Conservation (phyloP, 768 basidiomycete genomes). For the Pisolithus sp. region DNA sequence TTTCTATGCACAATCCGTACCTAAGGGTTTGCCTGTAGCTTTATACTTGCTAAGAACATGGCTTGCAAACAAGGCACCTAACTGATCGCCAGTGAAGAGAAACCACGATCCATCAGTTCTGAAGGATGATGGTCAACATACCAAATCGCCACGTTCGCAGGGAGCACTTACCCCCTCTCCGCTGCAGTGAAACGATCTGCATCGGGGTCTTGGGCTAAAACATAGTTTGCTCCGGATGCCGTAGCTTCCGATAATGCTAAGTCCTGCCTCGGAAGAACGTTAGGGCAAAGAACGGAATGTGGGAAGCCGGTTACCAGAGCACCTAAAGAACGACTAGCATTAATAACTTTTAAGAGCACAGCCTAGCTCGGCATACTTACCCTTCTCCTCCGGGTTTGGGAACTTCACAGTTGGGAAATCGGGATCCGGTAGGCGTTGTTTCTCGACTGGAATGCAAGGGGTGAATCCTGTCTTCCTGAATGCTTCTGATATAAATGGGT, state of each 20-base stretch:
- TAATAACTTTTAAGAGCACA: neutral
- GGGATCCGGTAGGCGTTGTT: slow-evolving; percentile 72
- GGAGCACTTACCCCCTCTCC: slow-evolving; percentile 46
- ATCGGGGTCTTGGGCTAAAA: slow-evolving; percentile 88
- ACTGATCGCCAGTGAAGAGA: slow-evolving; percentile 78
- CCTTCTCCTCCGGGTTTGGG: slow-evolving; percentile 90
- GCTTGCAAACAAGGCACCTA: slow-evolving; percentile 56
- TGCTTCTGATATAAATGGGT: slow-evolving; percentile 51
- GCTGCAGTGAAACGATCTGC: slow-evolving; percentile 79
- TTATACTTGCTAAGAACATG: slow-evolving; percentile 40
- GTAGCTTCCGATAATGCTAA: slow-evolving; percentile 63
- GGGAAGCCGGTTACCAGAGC: slow-evolving; percentile 36
- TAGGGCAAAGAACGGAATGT: neutral
- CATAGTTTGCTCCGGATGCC: slow-evolving; percentile 45
- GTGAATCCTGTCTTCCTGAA: slow-evolving; percentile 56
- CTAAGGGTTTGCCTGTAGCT: slow-evolving; percentile 37
- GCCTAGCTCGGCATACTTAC: slow-evolving; percentile 28
- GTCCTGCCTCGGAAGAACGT: slow-evolving; percentile 40
- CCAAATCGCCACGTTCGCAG: neutral
- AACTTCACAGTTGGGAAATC: slow-evolving; percentile 81
- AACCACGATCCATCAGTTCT: slow-evolving; percentile 49
- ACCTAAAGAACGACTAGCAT: slow-evolving; percentile 25
- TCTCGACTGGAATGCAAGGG: slow-evolving; percentile 51
- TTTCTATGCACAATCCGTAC: slow-evolving; percentile 27
- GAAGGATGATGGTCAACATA: neutral